Conservation (phyloP, 2,329 filamentous ascomycete genomes). For the Myriosclerotinia duriaeana region DNA sequence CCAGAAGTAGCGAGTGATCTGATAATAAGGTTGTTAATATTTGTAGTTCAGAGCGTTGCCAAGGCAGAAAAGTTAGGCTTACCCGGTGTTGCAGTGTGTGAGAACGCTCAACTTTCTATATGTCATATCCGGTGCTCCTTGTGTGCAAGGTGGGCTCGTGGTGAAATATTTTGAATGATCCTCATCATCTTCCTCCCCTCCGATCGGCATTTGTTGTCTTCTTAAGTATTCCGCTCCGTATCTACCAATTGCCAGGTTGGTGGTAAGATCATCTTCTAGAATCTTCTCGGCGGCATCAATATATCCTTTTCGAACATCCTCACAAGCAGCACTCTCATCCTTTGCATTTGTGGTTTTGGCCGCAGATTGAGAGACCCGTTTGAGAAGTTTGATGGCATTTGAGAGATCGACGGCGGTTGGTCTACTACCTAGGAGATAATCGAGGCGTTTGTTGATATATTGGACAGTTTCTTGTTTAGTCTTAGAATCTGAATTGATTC, state of each 20-base stretch:
- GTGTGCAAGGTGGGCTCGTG: slow-evolving; percentile 42
- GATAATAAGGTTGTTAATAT: slow-evolving; percentile 26
- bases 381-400: slow-evolving; percentile 83
- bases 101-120: slow-evolving; percentile 71
- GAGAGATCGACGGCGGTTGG: slow-evolving; percentile 94
- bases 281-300: slow-evolving; percentile 81
- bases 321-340: slow-evolving; percentile 34
- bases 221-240: slow-evolving; percentile 81
- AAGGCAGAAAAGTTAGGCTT: slow-evolving; percentile 34
- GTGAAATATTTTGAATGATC: slow-evolving; percentile 39
- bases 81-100: slow-evolving; percentile 98
- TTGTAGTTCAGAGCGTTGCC: background rate
- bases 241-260: slow-evolving; percentile 82
- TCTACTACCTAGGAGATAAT: slow-evolving; percentile 83
- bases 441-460: slow-evolving; percentile 73
- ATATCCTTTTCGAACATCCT: slow-evolving; percentile 66
- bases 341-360: slow-evolving; percentile 42
- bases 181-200: slow-evolving; percentile 27
- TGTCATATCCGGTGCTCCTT: slow-evolving; percentile 47
- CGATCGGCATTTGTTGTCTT: slow-evolving; percentile 38
- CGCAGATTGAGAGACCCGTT: slow-evolving; percentile 56
- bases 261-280: slow-evolving; percentile 79
- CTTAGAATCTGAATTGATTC: slow-evolving; percentile 26
- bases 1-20: slow-evolving; percentile 92
- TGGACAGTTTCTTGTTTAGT: slow-evolving; percentile 57